Conservation (phyloP, 805 yeast species). For the Scheffersomyces coipomensis region DNA sequence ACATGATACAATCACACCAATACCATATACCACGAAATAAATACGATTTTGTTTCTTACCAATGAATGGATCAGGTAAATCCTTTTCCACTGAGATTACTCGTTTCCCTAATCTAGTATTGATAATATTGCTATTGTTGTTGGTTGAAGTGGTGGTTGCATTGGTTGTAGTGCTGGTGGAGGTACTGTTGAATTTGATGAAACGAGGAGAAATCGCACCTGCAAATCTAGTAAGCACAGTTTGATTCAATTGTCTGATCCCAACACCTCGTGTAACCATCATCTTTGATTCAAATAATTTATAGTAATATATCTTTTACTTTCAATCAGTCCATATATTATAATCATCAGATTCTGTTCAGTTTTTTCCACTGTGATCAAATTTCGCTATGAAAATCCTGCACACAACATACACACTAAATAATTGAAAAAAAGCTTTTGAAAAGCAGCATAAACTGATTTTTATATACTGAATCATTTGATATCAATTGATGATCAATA, state of each 20-base stretch:
- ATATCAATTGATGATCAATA: no score
- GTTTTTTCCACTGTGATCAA: no score
- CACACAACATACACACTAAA: no score
- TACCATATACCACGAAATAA: slow-evolving; percentile 48
- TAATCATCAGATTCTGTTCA: no score
- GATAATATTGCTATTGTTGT: no score
- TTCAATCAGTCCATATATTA: no score
- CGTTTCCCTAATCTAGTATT: slow-evolving; percentile 1
- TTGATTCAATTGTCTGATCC: neutral
- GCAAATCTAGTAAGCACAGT: neutral
- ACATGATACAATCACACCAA: slow-evolving; percentile 39
- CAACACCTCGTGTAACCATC: neutral
- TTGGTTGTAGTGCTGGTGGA: neutral
- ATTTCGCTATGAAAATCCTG: no score
- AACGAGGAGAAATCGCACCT: neutral
- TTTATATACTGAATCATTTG: no score
- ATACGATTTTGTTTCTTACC: slow-evolving; percentile 49
- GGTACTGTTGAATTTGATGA: neutral
- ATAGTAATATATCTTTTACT: no score
- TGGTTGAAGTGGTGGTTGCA: neutral
- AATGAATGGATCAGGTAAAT: slow-evolving; percentile 77
- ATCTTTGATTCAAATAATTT: no score
- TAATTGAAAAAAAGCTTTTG: no score
- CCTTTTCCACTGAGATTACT: slow-evolving; percentile 57
- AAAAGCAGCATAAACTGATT: no score